Evolutionary conservation across 208 protist genomes (phyloP), one percentile per base, ranked within the genome.

Genomic region (Leishmania guyanensis): DNA sequence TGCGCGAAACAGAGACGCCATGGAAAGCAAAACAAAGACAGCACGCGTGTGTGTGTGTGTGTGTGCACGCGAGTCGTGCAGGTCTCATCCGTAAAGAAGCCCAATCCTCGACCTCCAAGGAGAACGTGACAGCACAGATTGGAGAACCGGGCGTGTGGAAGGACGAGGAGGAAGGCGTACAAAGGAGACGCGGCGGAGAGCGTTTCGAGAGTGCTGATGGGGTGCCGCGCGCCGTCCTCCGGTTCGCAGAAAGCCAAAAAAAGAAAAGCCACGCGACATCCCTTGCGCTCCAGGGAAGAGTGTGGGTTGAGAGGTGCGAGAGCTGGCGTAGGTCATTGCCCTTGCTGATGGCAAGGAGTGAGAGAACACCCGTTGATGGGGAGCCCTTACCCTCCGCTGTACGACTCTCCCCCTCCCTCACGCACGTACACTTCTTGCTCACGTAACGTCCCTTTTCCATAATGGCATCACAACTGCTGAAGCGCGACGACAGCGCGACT

Each of bases 401-500:
- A 53, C 20, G 29, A 48, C 36, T 33, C 20, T 1, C 8, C 66
- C 5, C 22, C 22, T 50, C 20, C 17, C 68, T 4, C 68, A 33
- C 68, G 6, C 36, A 73, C 20, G 36, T n/a, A 36, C 17, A n/a
- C 4, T 17, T 71, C 10, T n/a, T 71, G 60, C n/a, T 8, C 8
- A n/a, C 6, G 0, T 50, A 17, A 20, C 22, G 22, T 29, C 68
- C 53, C 22, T 36, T 17, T 51, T 68, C 33, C 43, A 33, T 22
- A 43, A 5, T 29, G 22, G 16, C 46, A 29, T 87, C 85, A 92
- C 6, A 82, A 29, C 29, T 84, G 76, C 46, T 89, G 87, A 80
- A 97, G 92, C 17, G 89, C 86, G 22, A 97, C 53, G 14, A 92
- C 90, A 5, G 91, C 88, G 5, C 93, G 84, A 10, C 86, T 81